Evolutionary conservation across 768 basidiomycete genomes (phyloP).

Genomic region (Suillus americanus): DNA sequence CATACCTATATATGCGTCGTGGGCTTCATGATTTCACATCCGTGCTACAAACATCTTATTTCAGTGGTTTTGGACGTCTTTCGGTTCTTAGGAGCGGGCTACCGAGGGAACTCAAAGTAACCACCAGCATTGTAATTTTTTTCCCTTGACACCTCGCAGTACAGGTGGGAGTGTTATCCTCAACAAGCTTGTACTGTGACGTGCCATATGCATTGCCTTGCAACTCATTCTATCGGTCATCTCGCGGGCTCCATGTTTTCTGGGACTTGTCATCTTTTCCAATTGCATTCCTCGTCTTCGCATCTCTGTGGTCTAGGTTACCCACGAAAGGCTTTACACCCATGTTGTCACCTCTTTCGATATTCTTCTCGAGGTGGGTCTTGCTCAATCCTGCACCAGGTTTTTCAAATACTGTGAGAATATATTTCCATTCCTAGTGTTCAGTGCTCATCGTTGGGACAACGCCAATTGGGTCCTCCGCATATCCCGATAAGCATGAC

Average conservation of each 20-base stretch:
- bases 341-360: background rate
- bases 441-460: background rate
- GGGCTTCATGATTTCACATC: background rate
- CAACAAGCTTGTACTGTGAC: slow-evolving; percentile 36
- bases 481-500: no score
- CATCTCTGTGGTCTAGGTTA: background rate
- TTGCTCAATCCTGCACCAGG: background rate
- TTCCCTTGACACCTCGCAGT: slow-evolving; percentile 16
- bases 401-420: background rate
- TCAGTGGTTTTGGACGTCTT: background rate
- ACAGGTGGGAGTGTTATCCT: slow-evolving; percentile 49
- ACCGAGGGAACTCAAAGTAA: background rate
- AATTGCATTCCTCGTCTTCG: background rate
- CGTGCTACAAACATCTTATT: background rate
- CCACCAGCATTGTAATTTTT: background rate
- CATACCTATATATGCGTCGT: background rate
- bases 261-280: background rate
- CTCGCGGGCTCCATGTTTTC: background rate
- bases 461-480: no score
- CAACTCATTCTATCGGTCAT: background rate
- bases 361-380: background rate
- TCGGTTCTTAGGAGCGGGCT: background rate
- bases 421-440: background rate
- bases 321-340: no score
- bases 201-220: slow-evolving; percentile 14